Evolutionary conservation across 805 yeast genomes (phyloP).

Genomic region (Diddensiella santjacobensis): DNA sequence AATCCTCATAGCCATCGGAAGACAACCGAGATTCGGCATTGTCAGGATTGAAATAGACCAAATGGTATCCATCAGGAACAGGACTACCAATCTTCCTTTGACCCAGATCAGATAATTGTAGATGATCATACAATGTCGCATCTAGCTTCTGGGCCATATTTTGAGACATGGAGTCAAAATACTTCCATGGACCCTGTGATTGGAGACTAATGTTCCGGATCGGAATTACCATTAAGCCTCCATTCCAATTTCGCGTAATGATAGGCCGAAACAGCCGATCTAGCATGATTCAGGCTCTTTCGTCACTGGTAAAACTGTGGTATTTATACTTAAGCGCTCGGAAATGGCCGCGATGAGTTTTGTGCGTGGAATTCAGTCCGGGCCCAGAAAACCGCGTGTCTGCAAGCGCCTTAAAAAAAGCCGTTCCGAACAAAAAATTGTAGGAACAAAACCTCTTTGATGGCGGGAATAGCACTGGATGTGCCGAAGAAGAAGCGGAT

Average conservation of each 20-base stretch:
- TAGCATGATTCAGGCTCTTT: too few species aligned
- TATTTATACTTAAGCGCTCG: too few species aligned
- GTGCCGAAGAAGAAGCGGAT: neutral
- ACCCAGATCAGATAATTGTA: conserved; percentile 12
- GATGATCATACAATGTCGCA: conserved; percentile 26
- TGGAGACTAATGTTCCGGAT: neutral
- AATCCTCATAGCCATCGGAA: conserved; percentile 74
- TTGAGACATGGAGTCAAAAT: conserved; percentile 29
- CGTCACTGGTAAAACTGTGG: too few species aligned
- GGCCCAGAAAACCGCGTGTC: neutral
- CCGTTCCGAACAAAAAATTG: neutral
- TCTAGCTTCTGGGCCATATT: conserved; percentile 30
- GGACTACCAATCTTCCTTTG: conserved; percentile 18
- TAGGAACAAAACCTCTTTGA: too few species aligned
- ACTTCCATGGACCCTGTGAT: conserved; percentile 27
- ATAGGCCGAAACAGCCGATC: too few species aligned
- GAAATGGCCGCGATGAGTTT: too few species aligned
- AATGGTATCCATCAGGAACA: conserved; percentile 52
- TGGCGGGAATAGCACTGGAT: neutral
- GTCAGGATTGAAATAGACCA: conserved; percentile 63
- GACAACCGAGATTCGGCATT: conserved; percentile 48
- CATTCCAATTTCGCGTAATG: too few species aligned
- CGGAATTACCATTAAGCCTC: too few species aligned
- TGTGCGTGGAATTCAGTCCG: neutral
- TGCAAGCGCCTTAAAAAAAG: neutral